Conservation (phyloP, 2,329 filamentous ascomycete species). For the Claviceps africana region DNA sequence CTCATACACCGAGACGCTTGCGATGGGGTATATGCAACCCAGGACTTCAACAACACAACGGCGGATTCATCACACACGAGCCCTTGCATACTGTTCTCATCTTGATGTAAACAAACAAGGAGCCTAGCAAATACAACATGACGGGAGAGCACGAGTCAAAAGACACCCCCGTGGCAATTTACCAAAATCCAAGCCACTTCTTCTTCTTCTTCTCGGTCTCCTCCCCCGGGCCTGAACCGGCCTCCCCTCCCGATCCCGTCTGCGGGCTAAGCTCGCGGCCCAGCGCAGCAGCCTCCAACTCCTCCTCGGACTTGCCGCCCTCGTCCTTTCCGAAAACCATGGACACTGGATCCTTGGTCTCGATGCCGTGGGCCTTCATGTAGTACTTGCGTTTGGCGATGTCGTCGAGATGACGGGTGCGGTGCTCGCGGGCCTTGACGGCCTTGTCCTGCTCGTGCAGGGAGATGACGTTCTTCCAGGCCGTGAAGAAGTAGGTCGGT, state of each 20-base stretch:
- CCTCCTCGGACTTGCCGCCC: constrained; percentile 21
- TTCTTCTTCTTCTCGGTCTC: constrained; percentile 37
- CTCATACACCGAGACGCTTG: neutral
- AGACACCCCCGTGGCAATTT: constrained; percentile 9
- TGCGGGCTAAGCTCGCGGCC: constrained; percentile 21
- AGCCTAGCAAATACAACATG: too few species aligned
- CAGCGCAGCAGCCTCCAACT: constrained; percentile 22
- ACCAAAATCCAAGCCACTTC: constrained; percentile 81
- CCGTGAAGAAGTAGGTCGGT: constrained; percentile 52
- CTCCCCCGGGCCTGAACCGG: constrained; percentile 1
- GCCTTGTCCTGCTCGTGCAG: constrained; percentile 64
- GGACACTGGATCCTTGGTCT: constrained; percentile 43
- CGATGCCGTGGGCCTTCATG: constrained; percentile 71
- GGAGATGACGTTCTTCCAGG: constrained; percentile 57
- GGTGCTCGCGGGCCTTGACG: constrained; percentile 53
- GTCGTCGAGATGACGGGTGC: constrained; percentile 65
- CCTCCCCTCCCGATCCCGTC: constrained; percentile 12
- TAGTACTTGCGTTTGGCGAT: constrained; percentile 76
- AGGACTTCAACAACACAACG: neutral
- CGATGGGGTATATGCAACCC: neutral
- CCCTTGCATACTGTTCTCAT: neutral
- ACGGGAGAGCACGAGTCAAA: neutral
- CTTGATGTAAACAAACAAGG: neutral
- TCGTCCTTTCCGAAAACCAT: constrained; percentile 27
- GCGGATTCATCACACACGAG: neutral